These are phyloP conservation scores for Gaeumannomyces sp. DNA, from an alignment of 2,329 filamentous ascomycete species.

Conservation along the genomic window DNA sequence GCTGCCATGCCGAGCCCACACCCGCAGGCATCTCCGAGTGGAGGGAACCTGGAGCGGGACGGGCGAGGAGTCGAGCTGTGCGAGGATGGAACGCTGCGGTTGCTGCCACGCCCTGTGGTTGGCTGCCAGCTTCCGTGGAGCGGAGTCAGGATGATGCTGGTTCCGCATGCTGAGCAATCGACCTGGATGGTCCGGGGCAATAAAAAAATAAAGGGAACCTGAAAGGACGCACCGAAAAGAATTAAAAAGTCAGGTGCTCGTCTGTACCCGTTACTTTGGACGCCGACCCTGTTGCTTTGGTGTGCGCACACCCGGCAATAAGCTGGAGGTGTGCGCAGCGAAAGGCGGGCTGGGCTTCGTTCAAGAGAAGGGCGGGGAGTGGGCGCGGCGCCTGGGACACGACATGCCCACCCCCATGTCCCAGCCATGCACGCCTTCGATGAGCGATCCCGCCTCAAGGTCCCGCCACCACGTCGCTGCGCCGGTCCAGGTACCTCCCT, in stretches of 20 bases:
- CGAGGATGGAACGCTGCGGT: neutral
- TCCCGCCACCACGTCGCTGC: neutral
- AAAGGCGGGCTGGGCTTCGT: no score
- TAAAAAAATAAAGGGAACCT: neutral
- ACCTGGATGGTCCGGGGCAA: conserved; percentile 2
- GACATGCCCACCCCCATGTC: neutral
- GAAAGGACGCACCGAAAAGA: conserved; percentile 6
- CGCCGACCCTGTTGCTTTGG: neutral
- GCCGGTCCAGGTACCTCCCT: neutral
- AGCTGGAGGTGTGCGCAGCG: neutral
- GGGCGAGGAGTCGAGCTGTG: neutral
- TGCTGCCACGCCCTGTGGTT: neutral
- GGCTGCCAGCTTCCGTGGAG: neutral
- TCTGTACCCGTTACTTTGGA: conserved; percentile 1
- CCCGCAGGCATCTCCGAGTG: neutral
- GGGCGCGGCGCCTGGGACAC: no score
- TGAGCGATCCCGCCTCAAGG: neutral
- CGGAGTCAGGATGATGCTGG: conserved; percentile 1
- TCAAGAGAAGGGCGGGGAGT: no score
- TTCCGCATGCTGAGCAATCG: conserved; percentile 6
- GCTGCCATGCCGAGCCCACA: neutral
- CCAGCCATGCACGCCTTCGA: neutral
- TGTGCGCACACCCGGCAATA: neutral
- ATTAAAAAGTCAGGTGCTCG: conserved; percentile 16
- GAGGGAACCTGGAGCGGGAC: neutral